Conservation (phyloP, 352 stramenopile species). For the Phytophthora rubi region DNA sequence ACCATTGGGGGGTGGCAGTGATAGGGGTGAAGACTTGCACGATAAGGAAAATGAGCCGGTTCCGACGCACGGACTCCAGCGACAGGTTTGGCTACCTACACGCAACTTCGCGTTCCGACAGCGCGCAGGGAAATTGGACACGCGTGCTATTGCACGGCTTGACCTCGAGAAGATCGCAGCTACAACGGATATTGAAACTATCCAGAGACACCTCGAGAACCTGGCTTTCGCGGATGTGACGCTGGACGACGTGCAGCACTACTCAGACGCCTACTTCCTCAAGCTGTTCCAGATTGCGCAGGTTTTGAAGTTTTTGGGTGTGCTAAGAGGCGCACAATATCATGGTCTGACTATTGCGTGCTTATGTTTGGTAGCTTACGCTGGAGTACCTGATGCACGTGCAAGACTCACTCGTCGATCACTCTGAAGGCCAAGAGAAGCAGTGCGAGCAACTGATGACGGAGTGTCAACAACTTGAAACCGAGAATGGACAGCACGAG, state of each 20-base stretch:
- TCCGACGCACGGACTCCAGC: slow-evolving; percentile 18
- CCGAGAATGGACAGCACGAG: slow-evolving; percentile 68
- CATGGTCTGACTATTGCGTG: slow-evolving; percentile 6
- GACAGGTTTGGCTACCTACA: slow-evolving; percentile 73
- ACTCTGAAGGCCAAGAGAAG: slow-evolving; percentile 68
- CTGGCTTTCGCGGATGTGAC: slow-evolving; percentile 84
- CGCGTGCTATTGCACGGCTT: slow-evolving; percentile 66
- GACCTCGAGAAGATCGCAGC: slow-evolving; percentile 76
- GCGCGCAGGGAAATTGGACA: slow-evolving; percentile 78
- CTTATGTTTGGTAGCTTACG: slow-evolving; percentile 53
- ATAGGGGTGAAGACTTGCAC: slow-evolving; percentile 19
- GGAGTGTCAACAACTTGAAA: slow-evolving; percentile 69
- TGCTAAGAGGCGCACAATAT: neutral
- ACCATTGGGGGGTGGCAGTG: slow-evolving; percentile 7
- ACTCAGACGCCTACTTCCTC: slow-evolving; percentile 86
- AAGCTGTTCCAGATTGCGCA: slow-evolving; percentile 89
- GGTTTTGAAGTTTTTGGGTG: slow-evolving; percentile 29
- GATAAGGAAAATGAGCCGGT: slow-evolving; percentile 25
- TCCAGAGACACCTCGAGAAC: slow-evolving; percentile 83
- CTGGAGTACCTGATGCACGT: slow-evolving; percentile 87
- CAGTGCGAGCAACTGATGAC: slow-evolving; percentile 69
- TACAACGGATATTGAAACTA: slow-evolving; percentile 78
- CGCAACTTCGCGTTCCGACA: slow-evolving; percentile 82
- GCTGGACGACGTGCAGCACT: slow-evolving; percentile 83
- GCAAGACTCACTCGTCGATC: slow-evolving; percentile 77